Percentiles rank a stretch among this genome's conserved stretches.
Conservation (phyloP, 176 grass and related monocot genomes). For the Puccinellia tenuiflora region DNA sequence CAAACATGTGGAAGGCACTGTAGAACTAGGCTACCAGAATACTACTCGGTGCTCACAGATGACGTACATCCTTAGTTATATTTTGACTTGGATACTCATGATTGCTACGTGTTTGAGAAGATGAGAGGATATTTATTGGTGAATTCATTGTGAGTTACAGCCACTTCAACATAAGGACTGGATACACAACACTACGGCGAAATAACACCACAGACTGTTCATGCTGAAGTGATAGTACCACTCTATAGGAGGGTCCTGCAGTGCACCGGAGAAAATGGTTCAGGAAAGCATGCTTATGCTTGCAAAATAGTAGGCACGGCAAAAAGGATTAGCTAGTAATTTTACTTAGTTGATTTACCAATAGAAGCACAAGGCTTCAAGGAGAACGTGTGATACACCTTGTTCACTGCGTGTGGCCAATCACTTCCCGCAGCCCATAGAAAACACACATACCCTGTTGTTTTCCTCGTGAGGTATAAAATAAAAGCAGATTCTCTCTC, state of each 20-base stretch:
- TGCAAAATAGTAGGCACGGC: not conserved
- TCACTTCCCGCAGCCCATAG: not conserved
- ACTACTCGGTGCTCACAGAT: not conserved
- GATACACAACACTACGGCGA: conserved; percentile 8
- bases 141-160: not conserved
- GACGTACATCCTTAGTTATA: not conserved
- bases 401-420: not conserved
- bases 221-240: conserved; percentile 12
- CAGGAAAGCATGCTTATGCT: not conserved
- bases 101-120: not conserved
- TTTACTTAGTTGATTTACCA: not conserved
- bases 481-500: conserved; percentile 9
- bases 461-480: conserved; percentile 44
- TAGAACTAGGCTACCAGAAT: not conserved
- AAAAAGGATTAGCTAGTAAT: not conserved
- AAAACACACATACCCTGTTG: conserved; percentile 11
- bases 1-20: conserved; percentile 24
- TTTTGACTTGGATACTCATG: not conserved
- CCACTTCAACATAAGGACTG: conserved; percentile 5
- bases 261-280: conserved; percentile 12
- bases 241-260: conserved; percentile 3
- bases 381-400: conserved; percentile 7
- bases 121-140: not conserved
- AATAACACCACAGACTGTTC: conserved; percentile 34
- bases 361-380: not conserved